Percentiles rank a stretch among this genome's conserved stretches.
phyloP scores from a whole-genome alignment of 768 basidiomycete genomes.

The Lactifluus piperatus region DNA sequence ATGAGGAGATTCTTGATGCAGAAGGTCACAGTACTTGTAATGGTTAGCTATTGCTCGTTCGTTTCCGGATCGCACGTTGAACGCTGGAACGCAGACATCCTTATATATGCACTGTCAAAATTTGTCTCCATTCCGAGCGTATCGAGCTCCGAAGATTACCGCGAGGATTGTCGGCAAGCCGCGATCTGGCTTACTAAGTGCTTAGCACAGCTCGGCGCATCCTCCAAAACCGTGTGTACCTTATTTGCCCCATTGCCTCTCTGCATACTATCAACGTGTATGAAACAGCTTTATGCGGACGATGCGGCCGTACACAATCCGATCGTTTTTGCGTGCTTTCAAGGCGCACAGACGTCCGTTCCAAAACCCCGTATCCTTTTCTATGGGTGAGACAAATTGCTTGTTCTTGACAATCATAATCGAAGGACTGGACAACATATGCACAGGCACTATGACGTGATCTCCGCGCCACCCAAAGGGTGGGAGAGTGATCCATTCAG shows the following conservation, averaged over 20 bases:
- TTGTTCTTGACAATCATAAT: background rate
- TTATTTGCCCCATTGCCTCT: background rate
- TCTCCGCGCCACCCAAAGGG: slow-evolving; percentile 60
- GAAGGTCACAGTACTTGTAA: slow-evolving; percentile 1
- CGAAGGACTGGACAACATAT: background rate
- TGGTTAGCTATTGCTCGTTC: background rate
- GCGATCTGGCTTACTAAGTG: slow-evolving; percentile 90
- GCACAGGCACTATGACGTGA: slow-evolving; percentile 91
- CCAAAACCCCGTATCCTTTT: slow-evolving; percentile 71
- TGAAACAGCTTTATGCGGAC: slow-evolving; percentile 58
- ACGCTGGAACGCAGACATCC: slow-evolving; percentile 40
- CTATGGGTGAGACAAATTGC: slow-evolving; percentile 60
- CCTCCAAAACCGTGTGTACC: slow-evolving; percentile 32
- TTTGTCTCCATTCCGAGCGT: slow-evolving; percentile 87
- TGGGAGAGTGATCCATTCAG: slow-evolving; percentile 85
- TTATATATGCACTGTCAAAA: slow-evolving; percentile 73
- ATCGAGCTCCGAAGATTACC: slow-evolving; percentile 53
- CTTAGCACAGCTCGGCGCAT: slow-evolving; percentile 79
- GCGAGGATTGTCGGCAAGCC: slow-evolving; percentile 88
- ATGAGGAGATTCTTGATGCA: slow-evolving; percentile 10
- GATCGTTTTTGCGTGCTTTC: slow-evolving; percentile 82
- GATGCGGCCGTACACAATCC: slow-evolving; percentile 62
- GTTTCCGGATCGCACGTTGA: background rate
- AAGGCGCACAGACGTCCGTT: slow-evolving; percentile 50
- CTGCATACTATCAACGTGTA: background rate